Conservation (phyloP, 768 basidiomycete genomes). For the Boletus tylopilopsis region DNA sequence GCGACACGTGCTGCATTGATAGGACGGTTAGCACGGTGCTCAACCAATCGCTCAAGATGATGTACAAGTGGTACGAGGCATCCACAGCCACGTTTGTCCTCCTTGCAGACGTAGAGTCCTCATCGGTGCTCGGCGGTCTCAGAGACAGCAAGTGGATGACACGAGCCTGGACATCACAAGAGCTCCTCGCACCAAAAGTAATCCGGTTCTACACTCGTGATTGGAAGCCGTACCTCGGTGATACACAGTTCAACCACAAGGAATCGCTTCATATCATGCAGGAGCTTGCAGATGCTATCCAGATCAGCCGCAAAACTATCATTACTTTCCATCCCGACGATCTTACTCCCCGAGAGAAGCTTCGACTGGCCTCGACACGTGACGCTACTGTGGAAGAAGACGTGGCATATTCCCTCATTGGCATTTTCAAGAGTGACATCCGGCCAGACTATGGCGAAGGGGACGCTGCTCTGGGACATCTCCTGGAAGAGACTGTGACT, state of each 20-base stretch:
- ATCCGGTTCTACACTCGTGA: conserved; percentile 8
- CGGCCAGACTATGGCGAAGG: too few species aligned
- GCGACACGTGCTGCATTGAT: conserved; percentile 13
- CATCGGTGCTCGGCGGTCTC: neutral
- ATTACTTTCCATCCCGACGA: neutral
- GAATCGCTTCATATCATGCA: conserved; percentile 7
- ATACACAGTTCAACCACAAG: conserved; percentile 5
- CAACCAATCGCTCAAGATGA: conserved; percentile 9
- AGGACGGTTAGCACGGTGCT: conserved; percentile 6
- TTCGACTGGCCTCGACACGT: too few species aligned
- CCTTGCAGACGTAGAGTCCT: neutral
- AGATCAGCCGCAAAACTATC: conserved; percentile 1
- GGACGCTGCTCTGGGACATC: too few species aligned
- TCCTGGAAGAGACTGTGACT: too few species aligned
- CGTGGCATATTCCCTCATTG: too few species aligned
- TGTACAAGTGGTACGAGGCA: conserved; percentile 14
- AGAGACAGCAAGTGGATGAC: conserved; percentile 4
- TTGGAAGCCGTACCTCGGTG: conserved; percentile 10
- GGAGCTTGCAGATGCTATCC: conserved; percentile 6
- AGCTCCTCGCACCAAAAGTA: conserved; percentile 9
- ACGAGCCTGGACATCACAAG: conserved; percentile 15
- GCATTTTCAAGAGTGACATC: too few species aligned
- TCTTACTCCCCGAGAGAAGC: neutral
- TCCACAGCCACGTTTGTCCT: neutral
- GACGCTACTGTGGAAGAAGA: too few species aligned